Percentiles rank a stretch among this genome's conserved stretches.
phyloP scores from a whole-genome alignment of 148 eudicot species.

The Salicornia ramosissima region DNA sequence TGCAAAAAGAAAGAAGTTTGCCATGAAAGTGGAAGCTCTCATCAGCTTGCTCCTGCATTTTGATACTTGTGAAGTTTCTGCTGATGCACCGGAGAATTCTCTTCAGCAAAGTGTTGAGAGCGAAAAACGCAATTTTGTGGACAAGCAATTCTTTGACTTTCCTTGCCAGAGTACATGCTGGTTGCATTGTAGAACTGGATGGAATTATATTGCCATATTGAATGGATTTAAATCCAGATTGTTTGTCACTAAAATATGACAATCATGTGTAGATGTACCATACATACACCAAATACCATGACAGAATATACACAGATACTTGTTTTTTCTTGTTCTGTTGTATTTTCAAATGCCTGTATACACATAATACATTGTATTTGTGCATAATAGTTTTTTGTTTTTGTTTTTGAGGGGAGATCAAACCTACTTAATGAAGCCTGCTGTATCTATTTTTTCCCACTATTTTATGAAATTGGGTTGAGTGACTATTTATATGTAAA shows the following conservation, averaged over 20 bases:
- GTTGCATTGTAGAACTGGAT: neutral
- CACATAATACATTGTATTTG: neutral
- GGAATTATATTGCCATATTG: neutral
- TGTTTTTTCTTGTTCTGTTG: neutral
- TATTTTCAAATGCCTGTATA: neutral
- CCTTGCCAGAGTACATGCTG: neutral
- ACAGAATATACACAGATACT: no score
- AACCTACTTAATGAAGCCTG: no score
- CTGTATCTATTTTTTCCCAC: no score
- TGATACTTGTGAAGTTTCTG: neutral
- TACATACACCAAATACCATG: neutral
- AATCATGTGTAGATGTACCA: neutral
- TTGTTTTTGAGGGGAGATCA: neutral
- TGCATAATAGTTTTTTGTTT: neutral
- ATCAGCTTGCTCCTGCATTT: neutral
- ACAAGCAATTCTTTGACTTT: neutral
- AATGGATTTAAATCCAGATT: neutral
- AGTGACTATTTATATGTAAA: no score
- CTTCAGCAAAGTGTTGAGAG: neutral
- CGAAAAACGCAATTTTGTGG: neutral
- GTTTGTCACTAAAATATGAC: conserved; percentile 5
- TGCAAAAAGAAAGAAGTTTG: neutral
- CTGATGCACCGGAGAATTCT: neutral
- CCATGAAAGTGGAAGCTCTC: conserved; percentile 9
- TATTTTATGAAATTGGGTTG: no score